A percentile compares a stretch with the other conserved stretches of the same genome.
These are phyloP conservation scores for Penicillium simplicissimum DNA, from an alignment of 495 filamentous ascomycete genomes.

Conservation along the genomic window DNA sequence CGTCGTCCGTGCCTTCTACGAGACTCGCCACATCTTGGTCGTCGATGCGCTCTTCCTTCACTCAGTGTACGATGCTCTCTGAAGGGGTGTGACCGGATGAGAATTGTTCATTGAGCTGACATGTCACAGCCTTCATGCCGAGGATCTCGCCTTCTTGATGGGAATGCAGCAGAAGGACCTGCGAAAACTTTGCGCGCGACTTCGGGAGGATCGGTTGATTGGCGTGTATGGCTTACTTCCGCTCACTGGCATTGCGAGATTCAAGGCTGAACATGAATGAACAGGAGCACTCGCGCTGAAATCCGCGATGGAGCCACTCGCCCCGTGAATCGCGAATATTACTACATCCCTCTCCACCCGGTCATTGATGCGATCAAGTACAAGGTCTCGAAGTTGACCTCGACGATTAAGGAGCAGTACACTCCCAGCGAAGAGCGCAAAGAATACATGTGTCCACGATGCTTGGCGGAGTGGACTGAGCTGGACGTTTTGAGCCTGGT, in stretches of 20 bases:
- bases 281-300: slow-evolving; percentile 76
- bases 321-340: slow-evolving; percentile 84
- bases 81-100: not conserved
- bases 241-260: not conserved
- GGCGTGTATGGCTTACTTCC: slow-evolving; percentile 59
- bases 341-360: slow-evolving; percentile 92
- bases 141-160: slow-evolving; percentile 82
- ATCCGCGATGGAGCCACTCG: slow-evolving; percentile 76
- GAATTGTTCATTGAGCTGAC: slow-evolving; percentile 8
- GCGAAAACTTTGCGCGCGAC: slow-evolving; percentile 77
- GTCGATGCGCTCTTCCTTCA: slow-evolving; percentile 92
- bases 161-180: slow-evolving; percentile 86
- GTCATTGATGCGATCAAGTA: slow-evolving; percentile 97
- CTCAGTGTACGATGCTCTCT: slow-evolving; percentile 62
- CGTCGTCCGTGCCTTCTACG: slow-evolving; percentile 89
- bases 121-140: slow-evolving; percentile 67
- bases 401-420: slow-evolving; percentile 78
- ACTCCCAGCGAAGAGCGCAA: slow-evolving; percentile 82
- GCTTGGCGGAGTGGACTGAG: slow-evolving; percentile 77
- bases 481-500: slow-evolving; percentile 79
- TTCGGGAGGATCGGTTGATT: slow-evolving; percentile 84
- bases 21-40: slow-evolving; percentile 82
- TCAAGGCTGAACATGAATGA: slow-evolving; percentile 10
- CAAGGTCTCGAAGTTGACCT: slow-evolving; percentile 79
- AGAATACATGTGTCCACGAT: slow-evolving; percentile 83